Conservation (phyloP, 176 grass and related monocot genomes). For the maize (Zea mays) region Zm-B73-REFERENCE-NAM-5.0 NC_050105.1:118515001-118515500, state of each 20-base stretch:
- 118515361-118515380: neutral
- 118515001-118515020: constrained; percentile 12
- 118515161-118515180: neutral
- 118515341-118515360: neutral
- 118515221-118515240: neutral
- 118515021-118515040: neutral
- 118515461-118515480: too few species aligned
- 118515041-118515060: neutral
- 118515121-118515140: neutral
- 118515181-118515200: neutral
- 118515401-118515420: too few species aligned
- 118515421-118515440: too few species aligned
- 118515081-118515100: constrained; percentile 13
- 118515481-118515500: too few species aligned
- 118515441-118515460: too few species aligned
- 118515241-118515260: constrained; percentile 19
- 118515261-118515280: neutral
- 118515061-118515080: neutral
- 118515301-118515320: constrained; percentile 29
- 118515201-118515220: neutral
- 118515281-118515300: constrained; percentile 8
- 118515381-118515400: too few species aligned
- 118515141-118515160: neutral
- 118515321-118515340: neutral
- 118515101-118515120: neutral